Percentiles rank a stretch among this genome's conserved stretches.
These are phyloP conservation scores for Marchantia paleacea DNA, from an alignment of 225 moss, liverwort and hornwort genomes.

Conservation along the genomic window DNA sequence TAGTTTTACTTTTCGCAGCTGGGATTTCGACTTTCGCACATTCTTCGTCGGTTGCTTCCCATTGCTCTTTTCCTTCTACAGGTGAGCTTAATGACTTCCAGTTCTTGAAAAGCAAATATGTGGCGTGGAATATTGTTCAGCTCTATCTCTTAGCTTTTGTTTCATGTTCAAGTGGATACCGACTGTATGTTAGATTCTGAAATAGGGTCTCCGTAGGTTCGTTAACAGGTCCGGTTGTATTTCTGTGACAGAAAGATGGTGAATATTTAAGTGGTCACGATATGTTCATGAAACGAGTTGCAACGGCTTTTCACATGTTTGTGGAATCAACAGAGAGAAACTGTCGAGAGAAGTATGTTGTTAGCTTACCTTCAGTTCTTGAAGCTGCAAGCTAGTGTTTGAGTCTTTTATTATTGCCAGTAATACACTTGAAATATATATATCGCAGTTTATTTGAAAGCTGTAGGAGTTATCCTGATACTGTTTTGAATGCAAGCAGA, in stretches of 20 bases:
- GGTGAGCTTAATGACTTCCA: slow-evolving; percentile 34
- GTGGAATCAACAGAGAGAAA: slow-evolving; percentile 85
- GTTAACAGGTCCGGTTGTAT: neutral
- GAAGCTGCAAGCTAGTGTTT: neutral
- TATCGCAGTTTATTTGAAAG: too few relatives aligned
- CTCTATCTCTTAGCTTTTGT: neutral
- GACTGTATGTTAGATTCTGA: neutral
- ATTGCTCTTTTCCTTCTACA: slow-evolving; percentile 91
- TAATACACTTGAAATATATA: too few relatives aligned
- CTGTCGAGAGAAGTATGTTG: slow-evolving; percentile 90
- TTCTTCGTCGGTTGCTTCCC: slow-evolving; percentile 86
- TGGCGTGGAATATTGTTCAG: neutral
- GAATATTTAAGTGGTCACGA: slow-evolving; percentile 95
- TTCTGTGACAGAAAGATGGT: slow-evolving; percentile 72
- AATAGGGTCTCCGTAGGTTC: slow-evolving; percentile 19
- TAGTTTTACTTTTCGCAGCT: slow-evolving; percentile 39
- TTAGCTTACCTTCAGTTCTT: neutral
- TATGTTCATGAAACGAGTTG: slow-evolving; percentile 90
- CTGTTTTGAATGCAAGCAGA: slow-evolving; percentile 38
- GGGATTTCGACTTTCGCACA: slow-evolving; percentile 89
- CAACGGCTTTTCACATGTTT: slow-evolving; percentile 91
- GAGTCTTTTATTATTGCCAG: neutral
- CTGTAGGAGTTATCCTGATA: neutral
- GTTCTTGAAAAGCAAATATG: neutral
- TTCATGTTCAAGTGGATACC: neutral